Evolutionary conservation across 805 yeast species (phyloP).

Genomic region (Helenozyma baotianmanensis): DNA sequence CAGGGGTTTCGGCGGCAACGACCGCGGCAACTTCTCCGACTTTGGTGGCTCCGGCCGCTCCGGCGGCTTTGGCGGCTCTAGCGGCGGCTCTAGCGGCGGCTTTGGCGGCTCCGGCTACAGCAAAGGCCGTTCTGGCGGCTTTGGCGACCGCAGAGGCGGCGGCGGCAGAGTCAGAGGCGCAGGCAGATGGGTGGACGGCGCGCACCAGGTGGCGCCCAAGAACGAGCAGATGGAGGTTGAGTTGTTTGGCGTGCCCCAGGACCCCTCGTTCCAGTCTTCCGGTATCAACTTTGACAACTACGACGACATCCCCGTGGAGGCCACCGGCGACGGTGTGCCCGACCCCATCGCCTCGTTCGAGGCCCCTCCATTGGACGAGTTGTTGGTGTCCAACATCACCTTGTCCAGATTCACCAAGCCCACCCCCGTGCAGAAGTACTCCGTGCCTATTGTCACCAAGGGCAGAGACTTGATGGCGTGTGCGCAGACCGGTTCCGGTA

Average conservation of each 20-base stretch:
- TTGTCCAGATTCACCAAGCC: conserved; percentile 91
- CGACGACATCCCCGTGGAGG: conserved; percentile 98
- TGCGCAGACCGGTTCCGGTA: conserved; percentile 99
- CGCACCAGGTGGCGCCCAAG: conserved; percentile 75
- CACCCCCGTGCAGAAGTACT: conserved; percentile 94
- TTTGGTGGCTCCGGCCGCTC: conserved; percentile 5
- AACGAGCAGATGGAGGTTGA: conserved; percentile 70
- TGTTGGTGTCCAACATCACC: conserved; percentile 80
- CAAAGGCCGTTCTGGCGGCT: conserved; percentile 15
- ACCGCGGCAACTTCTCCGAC: conserved; percentile 7
- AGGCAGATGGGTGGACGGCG: conserved; percentile 85
- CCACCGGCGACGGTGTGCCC: conserved; percentile 91
- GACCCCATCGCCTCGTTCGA: conserved; percentile 87
- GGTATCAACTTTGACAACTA: conserved; percentile 99
- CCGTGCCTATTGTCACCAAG: conserved; percentile 83
- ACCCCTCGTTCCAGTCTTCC: conserved; percentile 74
- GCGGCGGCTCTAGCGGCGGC: conserved; percentile 28
- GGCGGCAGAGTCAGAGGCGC: conserved; percentile 50
- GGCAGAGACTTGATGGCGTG: conserved; percentile 95
- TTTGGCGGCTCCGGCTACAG: conserved; percentile 28
- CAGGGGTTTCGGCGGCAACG: conserved; percentile 15
- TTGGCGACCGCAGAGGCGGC: conserved; percentile 13
- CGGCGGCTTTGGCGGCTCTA: conserved; percentile 15
- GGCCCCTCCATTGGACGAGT: conserved; percentile 83
- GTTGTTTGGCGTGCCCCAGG: conserved; percentile 78